Evolutionary conservation across 306 rosid species (phyloP).

Genomic region (Cyamopsis tetragonoloba): DNA sequence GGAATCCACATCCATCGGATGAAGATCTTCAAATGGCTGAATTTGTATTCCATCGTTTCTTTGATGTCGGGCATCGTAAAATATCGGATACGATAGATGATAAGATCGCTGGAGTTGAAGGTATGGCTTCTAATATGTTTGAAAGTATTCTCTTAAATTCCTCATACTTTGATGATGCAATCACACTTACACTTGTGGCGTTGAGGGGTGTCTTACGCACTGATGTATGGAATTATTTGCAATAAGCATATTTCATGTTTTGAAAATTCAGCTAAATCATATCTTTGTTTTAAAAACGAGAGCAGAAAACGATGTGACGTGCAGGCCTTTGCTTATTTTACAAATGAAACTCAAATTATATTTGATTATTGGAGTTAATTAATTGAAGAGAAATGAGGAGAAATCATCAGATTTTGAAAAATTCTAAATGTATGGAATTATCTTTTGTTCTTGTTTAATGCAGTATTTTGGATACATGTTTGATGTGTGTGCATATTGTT

Average conservation of each 20-base stretch:
- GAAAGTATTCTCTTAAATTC: slow-evolving; percentile 9
- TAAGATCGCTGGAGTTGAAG: slow-evolving; percentile 56
- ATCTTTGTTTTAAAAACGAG: neutral
- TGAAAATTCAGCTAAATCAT: neutral
- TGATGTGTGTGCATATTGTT: neutral
- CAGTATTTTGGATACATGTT: neutral
- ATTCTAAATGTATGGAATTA: neutral
- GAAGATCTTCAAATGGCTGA: slow-evolving; percentile 62
- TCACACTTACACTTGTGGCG: neutral
- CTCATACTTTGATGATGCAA: neutral
- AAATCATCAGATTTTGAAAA: neutral
- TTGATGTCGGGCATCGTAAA: slow-evolving; percentile 56
- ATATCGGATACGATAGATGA: slow-evolving; percentile 49
- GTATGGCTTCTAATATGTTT: slow-evolving; percentile 33
- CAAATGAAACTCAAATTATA: neutral
- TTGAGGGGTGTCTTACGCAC: neutral
- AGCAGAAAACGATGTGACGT: neutral
- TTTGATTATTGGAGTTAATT: neutral
- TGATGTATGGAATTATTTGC: neutral
- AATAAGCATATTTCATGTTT: neutral
- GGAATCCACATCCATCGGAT: slow-evolving; percentile 56
- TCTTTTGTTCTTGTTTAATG: neutral
- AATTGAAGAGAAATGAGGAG: neutral
- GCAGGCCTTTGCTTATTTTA: neutral
- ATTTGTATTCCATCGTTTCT: slow-evolving; percentile 65